phyloP scores from a whole-genome alignment of 225 moss, liverwort and hornwort species.

The Pleurozium schreberi region DNA sequence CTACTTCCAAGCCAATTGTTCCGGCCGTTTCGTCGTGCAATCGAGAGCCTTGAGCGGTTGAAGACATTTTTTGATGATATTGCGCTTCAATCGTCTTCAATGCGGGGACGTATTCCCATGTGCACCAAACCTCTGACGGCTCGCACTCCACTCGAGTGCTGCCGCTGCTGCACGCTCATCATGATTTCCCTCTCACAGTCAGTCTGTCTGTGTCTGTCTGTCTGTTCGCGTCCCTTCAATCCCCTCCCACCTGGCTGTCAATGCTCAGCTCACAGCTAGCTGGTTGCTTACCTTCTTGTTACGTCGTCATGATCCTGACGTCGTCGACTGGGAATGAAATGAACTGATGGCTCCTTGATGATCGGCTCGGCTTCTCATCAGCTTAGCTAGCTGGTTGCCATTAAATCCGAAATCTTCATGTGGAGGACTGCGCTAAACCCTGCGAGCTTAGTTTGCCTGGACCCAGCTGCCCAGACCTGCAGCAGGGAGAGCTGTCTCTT shows the following conservation, averaged over 20 bases:
- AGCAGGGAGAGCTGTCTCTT: neutral
- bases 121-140: constrained; percentile 14
- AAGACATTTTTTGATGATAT: neutral
- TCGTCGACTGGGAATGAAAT: neutral
- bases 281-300: neutral
- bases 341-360: neutral
- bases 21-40: neutral
- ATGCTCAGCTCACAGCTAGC: neutral
- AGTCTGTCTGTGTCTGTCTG: no score
- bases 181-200: neutral
- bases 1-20: neutral
- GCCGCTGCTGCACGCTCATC: neutral
- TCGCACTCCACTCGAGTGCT: neutral
- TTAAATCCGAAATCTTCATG: neutral
- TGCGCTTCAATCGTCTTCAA: neutral
- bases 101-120: neutral
- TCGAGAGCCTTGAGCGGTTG: neutral
- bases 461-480: neutral
- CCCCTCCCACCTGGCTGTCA: neutral
- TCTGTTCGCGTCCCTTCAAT: neutral
- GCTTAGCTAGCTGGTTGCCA: no score
- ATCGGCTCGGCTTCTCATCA: neutral
- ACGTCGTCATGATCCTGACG: constrained; percentile 8
- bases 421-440: neutral
- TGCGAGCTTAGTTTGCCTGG: neutral